Conservation (phyloP, 352 stramenopile genomes). For the Elongisporangium prolatum region DNA sequence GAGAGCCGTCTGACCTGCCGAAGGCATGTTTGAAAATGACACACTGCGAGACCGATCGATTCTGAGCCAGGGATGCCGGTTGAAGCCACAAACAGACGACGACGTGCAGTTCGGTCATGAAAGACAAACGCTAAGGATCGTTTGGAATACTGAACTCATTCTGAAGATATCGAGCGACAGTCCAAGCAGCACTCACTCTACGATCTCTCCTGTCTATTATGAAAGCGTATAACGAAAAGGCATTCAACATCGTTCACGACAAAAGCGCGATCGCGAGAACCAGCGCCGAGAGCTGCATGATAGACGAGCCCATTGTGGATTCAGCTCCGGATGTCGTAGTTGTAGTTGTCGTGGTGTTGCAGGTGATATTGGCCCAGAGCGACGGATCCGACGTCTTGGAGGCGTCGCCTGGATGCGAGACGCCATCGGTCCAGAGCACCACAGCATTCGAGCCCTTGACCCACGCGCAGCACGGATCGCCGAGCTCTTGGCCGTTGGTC, state of each 20-base stretch:
- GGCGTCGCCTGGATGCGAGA: constrained; percentile 30
- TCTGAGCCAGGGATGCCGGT: not conserved
- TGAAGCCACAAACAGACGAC: not conserved
- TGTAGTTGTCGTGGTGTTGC: constrained; percentile 11
- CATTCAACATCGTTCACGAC: not conserved
- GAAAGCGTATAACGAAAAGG: not conserved
- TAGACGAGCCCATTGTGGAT: not conserved
- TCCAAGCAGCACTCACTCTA: too few relatives aligned
- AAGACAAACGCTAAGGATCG: too few relatives aligned
- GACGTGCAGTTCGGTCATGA: not conserved
- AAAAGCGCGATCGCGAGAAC: not conserved
- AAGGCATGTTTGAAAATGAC: not conserved
- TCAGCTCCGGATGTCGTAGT: constrained; percentile 8
- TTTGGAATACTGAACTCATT: too few relatives aligned
- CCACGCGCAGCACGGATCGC: constrained; percentile 79
- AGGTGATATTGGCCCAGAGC: constrained; percentile 27
- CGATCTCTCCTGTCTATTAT: too few relatives aligned
- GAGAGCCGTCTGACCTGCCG: not conserved
- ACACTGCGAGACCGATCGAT: not conserved
- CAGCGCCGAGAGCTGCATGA: not conserved
- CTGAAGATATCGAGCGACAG: too few relatives aligned
- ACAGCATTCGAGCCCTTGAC: constrained; percentile 19
- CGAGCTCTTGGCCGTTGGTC: constrained; percentile 83
- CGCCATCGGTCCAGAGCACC: constrained; percentile 13
- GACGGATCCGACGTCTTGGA: constrained; percentile 19